phyloP scores from a whole-genome alignment of 1,139 yeast species.

The Saccharomyces hybrid region DNA sequence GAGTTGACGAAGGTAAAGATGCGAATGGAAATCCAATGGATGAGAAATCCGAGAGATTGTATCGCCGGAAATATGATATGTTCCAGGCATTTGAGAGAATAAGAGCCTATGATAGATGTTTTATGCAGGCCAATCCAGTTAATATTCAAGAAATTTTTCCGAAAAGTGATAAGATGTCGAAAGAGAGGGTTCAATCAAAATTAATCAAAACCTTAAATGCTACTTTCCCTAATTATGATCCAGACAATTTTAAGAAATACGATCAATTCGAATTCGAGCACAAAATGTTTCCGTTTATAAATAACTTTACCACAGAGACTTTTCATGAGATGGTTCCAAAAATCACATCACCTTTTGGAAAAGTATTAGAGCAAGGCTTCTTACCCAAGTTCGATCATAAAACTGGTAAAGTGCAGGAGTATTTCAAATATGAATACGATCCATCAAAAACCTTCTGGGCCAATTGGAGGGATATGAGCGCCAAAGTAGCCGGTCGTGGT shows the following conservation, averaged over 20 bases:
- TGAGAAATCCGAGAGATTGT: slow-evolving; percentile 5
- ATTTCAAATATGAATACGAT: slow-evolving; percentile 7
- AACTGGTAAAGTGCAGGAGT: neutral
- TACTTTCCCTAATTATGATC: neutral
- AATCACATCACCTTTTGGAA: slow-evolving; percentile 8
- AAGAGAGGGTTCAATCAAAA: neutral
- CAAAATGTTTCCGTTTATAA: slow-evolving; percentile 16
- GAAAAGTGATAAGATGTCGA: neutral
- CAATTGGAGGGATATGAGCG: slow-evolving; percentile 15
- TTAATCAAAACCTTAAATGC: neutral
- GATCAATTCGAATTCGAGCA: slow-evolving; percentile 16
- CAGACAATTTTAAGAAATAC: slow-evolving; percentile 1
- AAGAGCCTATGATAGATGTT: slow-evolving; percentile 15
- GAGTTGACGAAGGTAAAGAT: slow-evolving; percentile 3
- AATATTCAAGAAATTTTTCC: slow-evolving; percentile 3
- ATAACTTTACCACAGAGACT: slow-evolving; percentile 6
- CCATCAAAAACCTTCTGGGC: slow-evolving; percentile 10
- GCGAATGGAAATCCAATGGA: slow-evolving; percentile 6
- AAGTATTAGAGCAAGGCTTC: slow-evolving; percentile 8
- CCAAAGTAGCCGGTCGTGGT: slow-evolving; percentile 10
- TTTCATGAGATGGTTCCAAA: slow-evolving; percentile 12
- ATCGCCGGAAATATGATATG: slow-evolving; percentile 8
- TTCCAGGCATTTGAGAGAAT: slow-evolving; percentile 12
- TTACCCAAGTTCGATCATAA: slow-evolving; percentile 7
- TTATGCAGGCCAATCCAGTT: slow-evolving; percentile 5